Base-by-base conservation (phyloP, 495 filamentous ascomycete genomes). In the Endocarpon pusillum region DNA sequence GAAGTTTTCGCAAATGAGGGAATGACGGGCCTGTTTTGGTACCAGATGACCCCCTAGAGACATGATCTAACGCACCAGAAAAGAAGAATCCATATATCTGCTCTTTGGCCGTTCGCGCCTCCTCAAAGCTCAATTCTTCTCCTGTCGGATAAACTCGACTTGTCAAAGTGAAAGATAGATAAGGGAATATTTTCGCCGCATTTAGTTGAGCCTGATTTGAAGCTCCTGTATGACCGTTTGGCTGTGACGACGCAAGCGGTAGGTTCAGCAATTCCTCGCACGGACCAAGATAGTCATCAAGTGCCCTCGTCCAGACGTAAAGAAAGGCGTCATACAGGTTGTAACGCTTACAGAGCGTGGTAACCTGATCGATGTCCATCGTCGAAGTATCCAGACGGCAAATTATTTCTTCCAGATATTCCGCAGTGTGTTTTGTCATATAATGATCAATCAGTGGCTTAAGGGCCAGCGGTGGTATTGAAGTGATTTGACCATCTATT, bases 221-320 rank as follows among this genome's bases (percentile, higher is more conserved):
- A 12, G 51, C 29, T 9, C 51, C 36, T 9, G 54, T 49, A 16
- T 56, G 51, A 3, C 53, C 58, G 29, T 61, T 61, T 25, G 42
- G 40, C 34, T 54, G 14, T 3, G 53, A 20, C 27, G 49, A 50
- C 6, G 45, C 26, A 2, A 38, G 40, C 3, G 49, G 36, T 16
- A 43, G 34, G n/a, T 30, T 24, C 27, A 97, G 53, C 9, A 97
- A 67, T 41, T 94, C 84, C 46, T 83, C 72, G 23, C 96, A 57
- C 11, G 87, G 87, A 0, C 87, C 86, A 35, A 94, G 78, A 43
- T 87, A 92, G 54, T 97, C 89, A 42, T 58, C 59, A 18, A 97
- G 54, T 21, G 80, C 84, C 51, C 81, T 78, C 34, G 89, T 94
- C 87, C 89, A 97, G 37, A 96, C 81, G 52, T 96, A 96, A 32